Conservation (phyloP, 2,329 filamentous ascomycete genomes). For the Rasamsonia emersonii region DNA sequence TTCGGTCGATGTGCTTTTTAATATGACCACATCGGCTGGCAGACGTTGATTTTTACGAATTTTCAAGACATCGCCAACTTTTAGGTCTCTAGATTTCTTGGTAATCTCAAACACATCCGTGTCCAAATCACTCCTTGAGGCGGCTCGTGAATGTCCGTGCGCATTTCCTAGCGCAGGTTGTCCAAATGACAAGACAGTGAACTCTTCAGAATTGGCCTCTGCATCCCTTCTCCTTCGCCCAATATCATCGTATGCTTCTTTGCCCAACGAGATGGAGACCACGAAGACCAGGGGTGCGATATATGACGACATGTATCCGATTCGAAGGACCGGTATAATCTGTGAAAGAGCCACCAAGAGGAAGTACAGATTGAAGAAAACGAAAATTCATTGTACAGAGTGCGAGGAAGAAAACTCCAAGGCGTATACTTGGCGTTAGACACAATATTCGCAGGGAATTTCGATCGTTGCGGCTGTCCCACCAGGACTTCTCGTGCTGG, state of each 20-base stretch:
- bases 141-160: slow-evolving; percentile 7
- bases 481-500: slow-evolving; percentile 68
- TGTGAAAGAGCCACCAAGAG: slow-evolving; percentile 90
- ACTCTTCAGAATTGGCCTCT: slow-evolving; percentile 89
- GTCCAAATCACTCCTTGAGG: slow-evolving; percentile 2
- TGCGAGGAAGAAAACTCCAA: slow-evolving; percentile 86
- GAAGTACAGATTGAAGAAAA: slow-evolving; percentile 99
- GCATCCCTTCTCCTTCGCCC: slow-evolving; percentile 75
- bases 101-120: slow-evolving; percentile 54
- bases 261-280: slow-evolving; percentile 81
- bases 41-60: slow-evolving; percentile 86
- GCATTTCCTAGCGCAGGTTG: slow-evolving; percentile 19
- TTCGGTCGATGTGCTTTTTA: slow-evolving; percentile 68
- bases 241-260: slow-evolving; percentile 93
- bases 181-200: slow-evolving; percentile 66
- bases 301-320: slow-evolving; percentile 92
- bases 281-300: slow-evolving; percentile 89
- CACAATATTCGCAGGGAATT: slow-evolving; percentile 82
- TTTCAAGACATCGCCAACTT: slow-evolving; percentile 92
- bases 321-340: slow-evolving; percentile 77
- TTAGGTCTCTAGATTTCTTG: slow-evolving; percentile 79
- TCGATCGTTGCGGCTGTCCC: slow-evolving; percentile 61
- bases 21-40: slow-evolving; percentile 85
- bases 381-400: slow-evolving; percentile 96
- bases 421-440: slow-evolving; percentile 98